Conservation (phyloP, 441 rosid genomes). For the Adansonia rubrostipa region DNA sequence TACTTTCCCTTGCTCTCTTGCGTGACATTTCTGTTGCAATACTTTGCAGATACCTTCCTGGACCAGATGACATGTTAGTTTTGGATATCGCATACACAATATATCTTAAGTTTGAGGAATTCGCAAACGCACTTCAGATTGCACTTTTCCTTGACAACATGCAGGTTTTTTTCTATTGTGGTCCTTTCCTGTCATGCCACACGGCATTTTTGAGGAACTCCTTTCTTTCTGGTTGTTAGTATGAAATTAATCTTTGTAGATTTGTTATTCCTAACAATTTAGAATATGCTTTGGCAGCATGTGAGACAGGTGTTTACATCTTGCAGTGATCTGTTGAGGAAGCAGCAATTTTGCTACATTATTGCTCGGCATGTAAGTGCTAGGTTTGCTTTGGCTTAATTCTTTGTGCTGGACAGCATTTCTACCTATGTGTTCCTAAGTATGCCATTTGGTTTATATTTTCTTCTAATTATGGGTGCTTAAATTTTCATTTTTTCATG, state of each 20-base stretch:
- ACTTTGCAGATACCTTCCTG: slow-evolving; percentile 81
- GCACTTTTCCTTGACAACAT: slow-evolving; percentile 83
- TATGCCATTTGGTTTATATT: neutral
- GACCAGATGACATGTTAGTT: slow-evolving; percentile 89
- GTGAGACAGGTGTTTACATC: slow-evolving; percentile 81
- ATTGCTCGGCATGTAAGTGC: slow-evolving; percentile 86
- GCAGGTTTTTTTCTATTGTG: slow-evolving; percentile 60
- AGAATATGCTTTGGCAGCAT: slow-evolving; percentile 55
- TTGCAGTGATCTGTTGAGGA: slow-evolving; percentile 61
- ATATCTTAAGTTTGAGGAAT: slow-evolving; percentile 79
- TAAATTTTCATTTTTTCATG: neutral
- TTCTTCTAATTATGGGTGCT: neutral
- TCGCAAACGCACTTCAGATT: slow-evolving; percentile 84
- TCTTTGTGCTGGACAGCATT: neutral
- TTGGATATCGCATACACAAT: slow-evolving; percentile 82
- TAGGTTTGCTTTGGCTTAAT: slow-evolving; percentile 1
- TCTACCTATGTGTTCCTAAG: neutral
- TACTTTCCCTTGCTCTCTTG: neutral
- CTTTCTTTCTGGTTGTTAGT: neutral
- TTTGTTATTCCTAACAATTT: slow-evolving; percentile 31
- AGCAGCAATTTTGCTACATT: slow-evolving; percentile 90
- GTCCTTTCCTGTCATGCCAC: slow-evolving; percentile 4
- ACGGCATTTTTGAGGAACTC: neutral
- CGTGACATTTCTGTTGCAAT: slow-evolving; percentile 30
- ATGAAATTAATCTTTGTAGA: neutral